Base-by-base conservation (phyloP, 169 alveolate genomes). In the Theileria sp. region DNA sequence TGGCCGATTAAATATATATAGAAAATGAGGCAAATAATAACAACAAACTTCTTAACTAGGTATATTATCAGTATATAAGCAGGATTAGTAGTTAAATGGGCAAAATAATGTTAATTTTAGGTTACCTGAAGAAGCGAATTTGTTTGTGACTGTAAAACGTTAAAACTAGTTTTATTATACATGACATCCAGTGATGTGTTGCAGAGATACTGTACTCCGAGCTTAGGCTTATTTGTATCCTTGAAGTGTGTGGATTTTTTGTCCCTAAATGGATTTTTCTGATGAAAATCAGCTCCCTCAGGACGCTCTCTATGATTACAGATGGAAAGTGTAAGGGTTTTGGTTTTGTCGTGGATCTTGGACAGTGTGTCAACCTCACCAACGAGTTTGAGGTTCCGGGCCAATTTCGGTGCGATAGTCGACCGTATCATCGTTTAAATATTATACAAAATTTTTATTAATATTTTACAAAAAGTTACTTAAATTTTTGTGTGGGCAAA, bases 261-360 rank as follows among this genome's bases (percentile, higher is more conserved):
- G 54, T 44, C 54, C 54, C 54, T 7, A 44, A 44, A 44, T 44
- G 54, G 54, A 44, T 44, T 44, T 13, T 44, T 44, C 19, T 44
- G 54, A 44, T 7, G 54, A 44, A 44, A 44, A 4, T 44, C 54
- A 44, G 12, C 17, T 7, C 17, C 54, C 17, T 44, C 54, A 44
- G 54, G 54, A 13, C 54, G 54, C 8, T 44, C 54, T 1, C 54
- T 44, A 13, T 44, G 54, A 8, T 58, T 58, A 58, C 67, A 58
- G n/a, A 58, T 58, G 61, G 75, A n/a, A 1, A 36, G 34, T 0
- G 44, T 44, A 0, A 66, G 38, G 21, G 26, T 36, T 66, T 36
- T 32, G 51, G 75, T 66, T 28, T 25, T 44, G 28, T 25, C 34
- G 75, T 66, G 75, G 25, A 66, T 66, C 75, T 25, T 66, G 44